These are phyloP conservation scores for Auxenochlorella pyrenoidosa DNA, from an alignment of 139 green algal genomes.

Conservation along the genomic window DNA sequence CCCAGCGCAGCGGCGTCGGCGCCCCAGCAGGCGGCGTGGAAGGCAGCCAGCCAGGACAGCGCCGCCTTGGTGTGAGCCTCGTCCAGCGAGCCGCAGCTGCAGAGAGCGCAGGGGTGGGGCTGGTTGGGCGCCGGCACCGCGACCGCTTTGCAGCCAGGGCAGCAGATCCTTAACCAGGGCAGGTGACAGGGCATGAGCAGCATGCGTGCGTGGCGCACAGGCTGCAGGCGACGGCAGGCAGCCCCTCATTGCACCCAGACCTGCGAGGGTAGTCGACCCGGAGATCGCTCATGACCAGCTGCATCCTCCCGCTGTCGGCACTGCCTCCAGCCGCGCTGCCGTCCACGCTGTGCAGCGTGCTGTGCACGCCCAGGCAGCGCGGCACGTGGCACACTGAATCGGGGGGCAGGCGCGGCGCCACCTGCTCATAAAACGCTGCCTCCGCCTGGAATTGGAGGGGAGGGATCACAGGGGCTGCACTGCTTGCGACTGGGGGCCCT, in stretches of 20 bases:
- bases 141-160: too few relatives aligned
- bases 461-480: not conserved
- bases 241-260: not conserved
- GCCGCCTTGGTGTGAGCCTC: conserved; percentile 39
- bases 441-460: conserved; percentile 25
- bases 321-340: not conserved
- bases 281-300: conserved; percentile 45
- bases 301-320: conserved; percentile 20
- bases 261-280: not conserved
- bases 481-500: too few relatives aligned
- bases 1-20: conserved; percentile 1
- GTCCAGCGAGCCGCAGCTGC: conserved; percentile 22
- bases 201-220: too few relatives aligned
- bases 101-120: not conserved
- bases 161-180: too few relatives aligned
- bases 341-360: conserved; percentile 23
- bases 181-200: too few relatives aligned
- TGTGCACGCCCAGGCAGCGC: conserved; percentile 25
- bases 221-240: not conserved
- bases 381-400: conserved; percentile 3
- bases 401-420: conserved; percentile 3
- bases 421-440: conserved; percentile 43
- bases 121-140: too few relatives aligned
- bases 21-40: conserved; percentile 56
- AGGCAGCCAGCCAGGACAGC: conserved; percentile 55